phyloP scores from a whole-genome alignment of 805 yeast genomes.

The Torulaspora indica region DNA sequence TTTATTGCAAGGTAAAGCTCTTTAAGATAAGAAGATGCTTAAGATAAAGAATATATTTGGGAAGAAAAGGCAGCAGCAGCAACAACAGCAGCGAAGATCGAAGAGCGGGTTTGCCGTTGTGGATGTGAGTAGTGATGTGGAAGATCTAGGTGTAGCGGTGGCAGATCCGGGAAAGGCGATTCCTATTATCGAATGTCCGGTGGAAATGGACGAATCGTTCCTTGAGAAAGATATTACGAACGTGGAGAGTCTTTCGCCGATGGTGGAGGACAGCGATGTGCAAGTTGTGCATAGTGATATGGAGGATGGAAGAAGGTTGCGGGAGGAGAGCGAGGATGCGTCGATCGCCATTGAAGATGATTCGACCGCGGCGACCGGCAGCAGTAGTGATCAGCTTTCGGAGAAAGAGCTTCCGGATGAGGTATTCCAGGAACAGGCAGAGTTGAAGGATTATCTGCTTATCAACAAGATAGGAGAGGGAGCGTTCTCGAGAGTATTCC shows the following conservation, averaged over 20 bases:
- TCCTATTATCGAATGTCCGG: background rate
- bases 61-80: constrained; percentile 16
- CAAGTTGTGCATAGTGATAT: background rate
- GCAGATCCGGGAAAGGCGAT: background rate
- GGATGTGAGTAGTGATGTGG: background rate
- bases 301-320: background rate
- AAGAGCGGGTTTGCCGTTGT: too few relatives aligned
- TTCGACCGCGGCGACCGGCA: background rate
- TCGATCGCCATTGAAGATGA: constrained; percentile 13
- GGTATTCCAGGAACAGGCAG: constrained; percentile 36
- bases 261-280: background rate
- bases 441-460: constrained; percentile 38
- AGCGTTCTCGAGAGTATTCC: constrained; percentile 71
- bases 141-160: background rate
- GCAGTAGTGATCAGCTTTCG: background rate
- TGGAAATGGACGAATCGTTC: background rate
- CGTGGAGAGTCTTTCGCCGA: background rate
- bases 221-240: background rate
- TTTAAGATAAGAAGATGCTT: constrained; percentile 5
- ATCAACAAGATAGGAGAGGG: constrained; percentile 68
- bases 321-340: too few relatives aligned
- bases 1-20: too few relatives aligned
- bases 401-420: constrained; percentile 26
- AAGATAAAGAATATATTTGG: constrained; percentile 20
- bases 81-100: background rate